These are phyloP conservation scores for Cyclospora cayetanensis DNA, from an alignment of 169 alveolate species.

Conservation along the genomic window DNA sequence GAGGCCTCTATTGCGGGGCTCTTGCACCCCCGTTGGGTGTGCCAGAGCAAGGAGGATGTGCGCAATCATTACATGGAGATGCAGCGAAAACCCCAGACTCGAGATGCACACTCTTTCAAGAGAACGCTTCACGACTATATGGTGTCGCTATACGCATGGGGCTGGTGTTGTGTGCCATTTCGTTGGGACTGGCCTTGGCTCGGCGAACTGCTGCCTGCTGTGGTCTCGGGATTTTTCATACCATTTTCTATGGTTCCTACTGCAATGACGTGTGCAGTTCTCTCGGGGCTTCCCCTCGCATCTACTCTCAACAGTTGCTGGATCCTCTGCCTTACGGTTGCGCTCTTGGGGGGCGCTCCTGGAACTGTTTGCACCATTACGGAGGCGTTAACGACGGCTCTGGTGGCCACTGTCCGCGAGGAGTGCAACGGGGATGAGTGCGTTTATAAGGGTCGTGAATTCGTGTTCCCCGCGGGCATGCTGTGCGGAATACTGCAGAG, in stretches of 20 bases:
- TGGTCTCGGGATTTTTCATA: not conserved
- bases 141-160: not conserved
- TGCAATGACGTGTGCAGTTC: constrained; percentile 40
- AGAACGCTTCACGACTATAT: not conserved
- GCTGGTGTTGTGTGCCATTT: not conserved
- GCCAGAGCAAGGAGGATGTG: not conserved
- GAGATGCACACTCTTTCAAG: too few relatives aligned
- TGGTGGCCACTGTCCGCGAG: constrained; percentile 24
- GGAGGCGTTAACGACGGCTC: constrained; percentile 28
- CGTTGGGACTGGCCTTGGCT: not conserved
- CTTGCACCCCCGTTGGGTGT: not conserved
- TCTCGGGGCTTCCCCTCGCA: constrained; percentile 43
- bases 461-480: constrained; percentile 44
- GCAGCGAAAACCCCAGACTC: not conserved
- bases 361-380: constrained; percentile 5
- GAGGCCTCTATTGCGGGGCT: too few relatives aligned
- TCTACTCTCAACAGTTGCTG: constrained; percentile 41
- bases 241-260: constrained; percentile 49
- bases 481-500: constrained; percentile 15
- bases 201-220: not conserved
- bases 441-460: constrained; percentile 20
- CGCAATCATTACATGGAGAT: not conserved
- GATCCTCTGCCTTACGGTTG: constrained; percentile 18
- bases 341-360: constrained; percentile 54
- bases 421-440: not conserved